These are phyloP conservation scores for Dictyostelium firmibasis DNA, from an alignment of 78 protist species.

Conservation along the genomic window DNA sequence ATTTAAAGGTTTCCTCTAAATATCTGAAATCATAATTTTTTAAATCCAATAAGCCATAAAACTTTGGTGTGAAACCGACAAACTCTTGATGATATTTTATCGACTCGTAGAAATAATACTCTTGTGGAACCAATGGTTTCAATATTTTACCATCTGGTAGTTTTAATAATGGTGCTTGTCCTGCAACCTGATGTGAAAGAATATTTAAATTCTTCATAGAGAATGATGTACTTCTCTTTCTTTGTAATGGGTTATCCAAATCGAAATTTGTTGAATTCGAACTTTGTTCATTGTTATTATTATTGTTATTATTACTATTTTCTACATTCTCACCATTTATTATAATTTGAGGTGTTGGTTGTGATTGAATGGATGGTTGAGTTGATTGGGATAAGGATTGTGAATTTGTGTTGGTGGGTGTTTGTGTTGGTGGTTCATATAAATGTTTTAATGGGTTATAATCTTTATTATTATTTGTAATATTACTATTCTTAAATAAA, in stretches of 20 bases:
- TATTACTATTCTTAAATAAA: background rate
- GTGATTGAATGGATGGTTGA: background rate
- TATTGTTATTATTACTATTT: background rate
- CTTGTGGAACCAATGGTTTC: slow-evolving; percentile 59
- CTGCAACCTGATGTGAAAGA: slow-evolving; percentile 67
- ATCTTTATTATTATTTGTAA: background rate
- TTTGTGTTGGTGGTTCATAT: slow-evolving; percentile 1
- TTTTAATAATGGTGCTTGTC: slow-evolving; percentile 70
- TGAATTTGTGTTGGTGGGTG: background rate
- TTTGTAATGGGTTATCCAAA: background rate
- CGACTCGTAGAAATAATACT: slow-evolving; percentile 71
- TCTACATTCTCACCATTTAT: background rate
- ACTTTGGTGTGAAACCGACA: slow-evolving; percentile 60
- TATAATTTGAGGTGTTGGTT: slow-evolving; percentile 1
- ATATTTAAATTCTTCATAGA: slow-evolving; percentile 48
- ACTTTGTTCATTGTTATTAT: slow-evolving; percentile 7
- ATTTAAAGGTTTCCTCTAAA: slow-evolving; percentile 50
- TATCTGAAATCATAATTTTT: slow-evolving; percentile 41
- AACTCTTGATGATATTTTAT: slow-evolving; percentile 43
- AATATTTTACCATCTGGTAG: slow-evolving; percentile 68
- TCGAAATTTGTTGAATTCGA: slow-evolving; percentile 17
- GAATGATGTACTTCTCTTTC: slow-evolving; percentile 57
- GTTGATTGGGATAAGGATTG: background rate
- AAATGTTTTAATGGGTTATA: slow-evolving; percentile 20
- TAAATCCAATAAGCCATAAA: slow-evolving; percentile 60